A percentile compares a stretch with the other conserved stretches of the same genome.
These are phyloP conservation scores for Fusarium camptoceras DNA, from an alignment of 2,329 filamentous ascomycete species.

Conservation along the genomic window DNA sequence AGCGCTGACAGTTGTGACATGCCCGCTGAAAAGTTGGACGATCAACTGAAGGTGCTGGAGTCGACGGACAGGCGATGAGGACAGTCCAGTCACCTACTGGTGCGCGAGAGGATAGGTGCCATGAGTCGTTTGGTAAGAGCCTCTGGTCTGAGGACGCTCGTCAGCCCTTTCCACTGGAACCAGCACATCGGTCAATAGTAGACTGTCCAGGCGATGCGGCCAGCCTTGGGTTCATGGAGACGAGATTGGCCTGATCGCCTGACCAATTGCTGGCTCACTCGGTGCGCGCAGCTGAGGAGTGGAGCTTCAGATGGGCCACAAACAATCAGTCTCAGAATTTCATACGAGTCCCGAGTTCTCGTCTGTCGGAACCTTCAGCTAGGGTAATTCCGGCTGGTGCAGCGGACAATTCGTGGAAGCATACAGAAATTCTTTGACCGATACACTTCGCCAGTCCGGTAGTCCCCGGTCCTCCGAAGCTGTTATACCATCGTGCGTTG, in stretches of 20 bases:
- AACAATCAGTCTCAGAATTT: slow-evolving; percentile 61
- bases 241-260: slow-evolving; percentile 36
- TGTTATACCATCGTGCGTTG: slow-evolving; percentile 36
- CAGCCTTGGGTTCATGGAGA: slow-evolving; percentile 39
- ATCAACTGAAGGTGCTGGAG: slow-evolving; percentile 47
- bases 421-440: slow-evolving; percentile 60
- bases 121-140: slow-evolving; percentile 84
- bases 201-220: slow-evolving; percentile 53
- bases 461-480: slow-evolving; percentile 58
- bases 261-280: slow-evolving; percentile 40
- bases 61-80: slow-evolving; percentile 62
- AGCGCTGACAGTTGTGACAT: slow-evolving; percentile 47
- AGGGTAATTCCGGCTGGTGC: slow-evolving; percentile 46
- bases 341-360: slow-evolving; percentile 46
- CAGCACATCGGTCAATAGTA: slow-evolving; percentile 63
- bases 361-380: slow-evolving; percentile 59
- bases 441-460: slow-evolving; percentile 53
- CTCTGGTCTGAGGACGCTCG: slow-evolving; percentile 78
- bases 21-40: slow-evolving; percentile 65
- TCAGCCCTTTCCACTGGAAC: slow-evolving; percentile 77
- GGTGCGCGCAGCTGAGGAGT: slow-evolving; percentile 48
- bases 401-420: slow-evolving; percentile 57
- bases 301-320: slow-evolving; percentile 61
- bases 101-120: slow-evolving; percentile 70
- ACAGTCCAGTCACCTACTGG: slow-evolving; percentile 68